A percentile compares a stretch with the other conserved stretches of the same genome.
phyloP scores from a whole-genome alignment of 2,329 filamentous ascomycete genomes.

The Alternaria dauci region DNA sequence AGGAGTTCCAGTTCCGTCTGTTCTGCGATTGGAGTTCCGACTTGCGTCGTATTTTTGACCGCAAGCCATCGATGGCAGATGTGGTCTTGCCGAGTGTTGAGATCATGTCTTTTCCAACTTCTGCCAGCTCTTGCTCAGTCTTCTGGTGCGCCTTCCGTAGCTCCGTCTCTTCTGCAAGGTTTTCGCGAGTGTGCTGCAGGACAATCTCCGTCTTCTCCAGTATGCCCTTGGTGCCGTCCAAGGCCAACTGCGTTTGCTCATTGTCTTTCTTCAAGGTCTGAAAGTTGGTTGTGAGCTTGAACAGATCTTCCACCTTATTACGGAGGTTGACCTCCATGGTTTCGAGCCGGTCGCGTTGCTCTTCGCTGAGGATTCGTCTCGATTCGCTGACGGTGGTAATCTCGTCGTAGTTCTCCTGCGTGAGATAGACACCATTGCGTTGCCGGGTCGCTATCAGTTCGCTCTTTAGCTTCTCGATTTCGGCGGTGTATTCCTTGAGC shows the following conservation, averaged over 20 bases:
- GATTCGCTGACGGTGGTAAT: constrained; percentile 93
- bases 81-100: constrained; percentile 80
- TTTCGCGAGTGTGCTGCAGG: constrained; percentile 76
- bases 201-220: constrained; percentile 89
- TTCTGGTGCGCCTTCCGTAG: constrained; percentile 84
- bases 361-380: constrained; percentile 86
- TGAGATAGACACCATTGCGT: constrained; percentile 93
- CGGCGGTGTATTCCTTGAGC: constrained; percentile 84
- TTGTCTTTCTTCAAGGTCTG: constrained; percentile 90
- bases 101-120: constrained; percentile 78
- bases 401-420: constrained; percentile 87
- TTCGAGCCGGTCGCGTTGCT: constrained; percentile 90
- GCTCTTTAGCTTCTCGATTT: constrained; percentile 94
- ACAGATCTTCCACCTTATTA: constrained; percentile 93
- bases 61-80: constrained; percentile 79
- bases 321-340: constrained; percentile 89
- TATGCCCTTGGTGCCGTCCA: constrained; percentile 82
- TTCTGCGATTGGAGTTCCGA: constrained; percentile 85
- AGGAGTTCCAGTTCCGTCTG: constrained; percentile 77
- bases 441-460: constrained; percentile 92
- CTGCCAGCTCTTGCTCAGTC: constrained; percentile 79
- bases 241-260: constrained; percentile 73
- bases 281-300: constrained; percentile 84
- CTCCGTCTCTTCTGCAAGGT: constrained; percentile 79
- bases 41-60: constrained; percentile 85